These are phyloP conservation scores for Waltergamsia citrina DNA, from an alignment of 2,329 filamentous ascomycete genomes.

Conservation along the genomic window DNA sequence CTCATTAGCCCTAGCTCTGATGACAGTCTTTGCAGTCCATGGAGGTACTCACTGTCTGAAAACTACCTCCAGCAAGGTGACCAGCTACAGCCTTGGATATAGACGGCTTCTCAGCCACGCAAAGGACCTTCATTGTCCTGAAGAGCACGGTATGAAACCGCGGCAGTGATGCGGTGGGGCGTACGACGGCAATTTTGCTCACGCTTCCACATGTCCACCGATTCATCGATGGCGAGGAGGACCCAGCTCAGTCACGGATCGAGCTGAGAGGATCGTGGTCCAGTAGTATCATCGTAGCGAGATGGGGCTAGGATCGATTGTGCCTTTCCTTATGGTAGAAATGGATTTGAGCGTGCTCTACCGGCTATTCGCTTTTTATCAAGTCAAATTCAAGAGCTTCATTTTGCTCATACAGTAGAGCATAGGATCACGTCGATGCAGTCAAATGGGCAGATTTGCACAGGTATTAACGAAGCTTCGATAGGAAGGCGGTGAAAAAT, in stretches of 20 bases:
- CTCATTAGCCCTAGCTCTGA: background rate
- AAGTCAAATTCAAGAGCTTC: too few species aligned
- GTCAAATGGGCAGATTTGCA: background rate
- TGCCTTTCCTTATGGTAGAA: too few species aligned
- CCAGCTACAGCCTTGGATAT: constrained; percentile 91
- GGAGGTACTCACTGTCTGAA: constrained; percentile 53
- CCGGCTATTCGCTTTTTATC: too few species aligned
- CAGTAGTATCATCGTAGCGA: constrained; percentile 5
- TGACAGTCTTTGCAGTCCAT: too few species aligned
- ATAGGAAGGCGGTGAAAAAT: background rate
- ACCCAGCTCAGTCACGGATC: background rate
- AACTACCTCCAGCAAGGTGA: constrained; percentile 72
- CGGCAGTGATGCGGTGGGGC: too few species aligned
- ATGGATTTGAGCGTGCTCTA: too few species aligned
- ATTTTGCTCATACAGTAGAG: too few species aligned
- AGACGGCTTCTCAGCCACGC: constrained; percentile 65
- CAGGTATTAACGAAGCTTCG: too few species aligned
- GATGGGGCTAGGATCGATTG: too few species aligned
- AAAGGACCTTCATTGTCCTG: constrained; percentile 41
- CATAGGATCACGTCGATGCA: too few species aligned
- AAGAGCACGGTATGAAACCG: background rate
- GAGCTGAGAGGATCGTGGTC: constrained; percentile 1
- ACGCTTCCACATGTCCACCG: background rate
- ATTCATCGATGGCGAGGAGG: constrained; percentile 2
- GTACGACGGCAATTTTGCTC: too few species aligned